phyloP scores from a whole-genome alignment of 2,329 filamentous ascomycete genomes.

The Meredithiella fracta region DNA sequence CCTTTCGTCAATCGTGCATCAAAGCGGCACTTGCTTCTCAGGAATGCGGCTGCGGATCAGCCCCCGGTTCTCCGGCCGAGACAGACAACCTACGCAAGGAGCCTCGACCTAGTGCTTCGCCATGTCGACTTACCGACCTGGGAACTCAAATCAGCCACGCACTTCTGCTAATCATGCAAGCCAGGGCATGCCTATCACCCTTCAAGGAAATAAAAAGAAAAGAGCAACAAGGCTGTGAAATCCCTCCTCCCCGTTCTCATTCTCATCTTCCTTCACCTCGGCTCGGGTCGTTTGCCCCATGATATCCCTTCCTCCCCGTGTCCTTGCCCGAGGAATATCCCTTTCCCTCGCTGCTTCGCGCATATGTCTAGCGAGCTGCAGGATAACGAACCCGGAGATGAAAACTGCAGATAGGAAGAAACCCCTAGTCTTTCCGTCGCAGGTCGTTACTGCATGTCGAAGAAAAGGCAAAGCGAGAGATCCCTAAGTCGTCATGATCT shows the following conservation, averaged over 20 bases:
- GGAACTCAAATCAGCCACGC: background rate
- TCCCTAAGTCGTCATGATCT: background rate
- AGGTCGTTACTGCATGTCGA: background rate
- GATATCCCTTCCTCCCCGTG: background rate
- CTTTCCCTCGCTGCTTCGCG: background rate
- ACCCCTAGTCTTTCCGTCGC: background rate
- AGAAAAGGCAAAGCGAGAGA: background rate
- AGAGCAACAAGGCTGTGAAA: background rate
- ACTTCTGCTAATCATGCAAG: too few relatives aligned
- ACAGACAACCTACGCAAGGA: background rate
- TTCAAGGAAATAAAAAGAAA: background rate
- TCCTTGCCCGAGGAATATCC: too few relatives aligned
- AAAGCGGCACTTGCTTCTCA: background rate
- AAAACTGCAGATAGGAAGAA: background rate
- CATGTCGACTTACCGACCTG: background rate
- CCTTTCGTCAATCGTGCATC: constrained; percentile 1
- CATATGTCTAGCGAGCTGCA: background rate
- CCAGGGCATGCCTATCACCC: too few relatives aligned
- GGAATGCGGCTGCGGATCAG: background rate
- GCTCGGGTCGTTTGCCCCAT: background rate
- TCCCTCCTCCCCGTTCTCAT: background rate
- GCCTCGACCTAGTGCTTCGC: background rate
- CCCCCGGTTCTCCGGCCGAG: background rate
- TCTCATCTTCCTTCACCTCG: background rate
- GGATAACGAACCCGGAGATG: background rate